phyloP scores from a whole-genome alignment of 805 yeast species.

The Zygoascus ofunaensis region DNA sequence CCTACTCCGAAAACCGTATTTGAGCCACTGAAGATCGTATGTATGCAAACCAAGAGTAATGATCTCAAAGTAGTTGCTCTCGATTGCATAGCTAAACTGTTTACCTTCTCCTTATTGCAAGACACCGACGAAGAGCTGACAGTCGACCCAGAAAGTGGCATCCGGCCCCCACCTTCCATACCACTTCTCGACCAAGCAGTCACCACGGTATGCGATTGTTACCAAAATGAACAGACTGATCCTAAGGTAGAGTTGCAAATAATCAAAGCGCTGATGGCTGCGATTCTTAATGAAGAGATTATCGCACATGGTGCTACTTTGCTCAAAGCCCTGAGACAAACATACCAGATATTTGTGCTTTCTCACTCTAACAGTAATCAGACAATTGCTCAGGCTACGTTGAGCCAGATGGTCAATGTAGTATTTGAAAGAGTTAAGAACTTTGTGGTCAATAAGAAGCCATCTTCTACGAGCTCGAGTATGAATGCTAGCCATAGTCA shows the following conservation, averaged over 20 bases:
- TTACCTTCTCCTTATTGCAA: conserved; percentile 73
- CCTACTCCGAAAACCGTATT: conserved; percentile 51
- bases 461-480: conserved; percentile 5
- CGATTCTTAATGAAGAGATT: conserved; percentile 67
- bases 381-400: conserved; percentile 88
- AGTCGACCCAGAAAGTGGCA: conserved; percentile 32
- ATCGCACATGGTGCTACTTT: conserved; percentile 87
- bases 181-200: conserved; percentile 73
- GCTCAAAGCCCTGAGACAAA: conserved; percentile 83
- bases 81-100: conserved; percentile 78
- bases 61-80: conserved; percentile 66
- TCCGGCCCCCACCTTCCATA: conserved; percentile 46
- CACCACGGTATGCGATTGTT: conserved; percentile 73
- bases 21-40: conserved; percentile 67
- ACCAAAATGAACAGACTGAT: conserved; percentile 88
- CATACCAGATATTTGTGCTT: conserved; percentile 82
- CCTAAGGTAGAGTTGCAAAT: conserved; percentile 85
- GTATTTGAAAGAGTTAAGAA: conserved; percentile 66
- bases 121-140: conserved; percentile 24
- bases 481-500: conserved; percentile 1
- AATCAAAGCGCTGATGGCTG: conserved; percentile 82
- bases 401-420: conserved; percentile 81
- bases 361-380: conserved; percentile 79
- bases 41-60: conserved; percentile 51
- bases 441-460: conserved; percentile 15